These are phyloP conservation scores for Allium sativum DNA, from an alignment of 106 monocot genomes.

Conservation along the genomic window DNA sequence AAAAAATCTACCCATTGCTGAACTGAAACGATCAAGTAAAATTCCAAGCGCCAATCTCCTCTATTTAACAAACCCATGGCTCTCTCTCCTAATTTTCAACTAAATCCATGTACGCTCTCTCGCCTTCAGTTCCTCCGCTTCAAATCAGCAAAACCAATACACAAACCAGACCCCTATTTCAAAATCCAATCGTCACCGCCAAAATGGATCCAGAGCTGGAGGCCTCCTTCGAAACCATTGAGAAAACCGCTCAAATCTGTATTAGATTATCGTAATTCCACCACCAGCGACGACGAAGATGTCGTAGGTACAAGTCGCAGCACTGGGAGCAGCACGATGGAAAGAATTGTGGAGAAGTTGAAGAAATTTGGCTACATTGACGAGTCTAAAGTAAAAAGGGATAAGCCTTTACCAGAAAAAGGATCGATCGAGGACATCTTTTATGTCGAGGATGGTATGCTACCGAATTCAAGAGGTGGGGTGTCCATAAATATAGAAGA, in stretches of 20 bases:
- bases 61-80: background rate
- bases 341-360: constrained; percentile 61
- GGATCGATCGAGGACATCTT: constrained; percentile 88
- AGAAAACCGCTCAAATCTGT: constrained; percentile 23
- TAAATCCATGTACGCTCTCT: constrained; percentile 5
- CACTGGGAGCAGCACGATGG: constrained; percentile 70
- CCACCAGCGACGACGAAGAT: constrained; percentile 41
- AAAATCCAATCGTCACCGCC: constrained; percentile 3
- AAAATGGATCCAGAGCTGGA: constrained; percentile 37
- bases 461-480: constrained; percentile 64
- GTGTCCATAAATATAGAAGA: constrained; percentile 30
- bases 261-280: constrained; percentile 45
- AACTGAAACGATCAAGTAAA: no score
- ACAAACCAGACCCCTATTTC: background rate
- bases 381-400: constrained; percentile 16
- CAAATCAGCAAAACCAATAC: constrained; percentile 6
- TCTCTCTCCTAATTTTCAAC: constrained; percentile 18
- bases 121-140: constrained; percentile 4
- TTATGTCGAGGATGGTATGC: constrained; percentile 66
- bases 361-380: constrained; percentile 77
- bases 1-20: no score
- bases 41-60: no score
- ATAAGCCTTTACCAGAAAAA: constrained; percentile 34
- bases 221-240: constrained; percentile 8
- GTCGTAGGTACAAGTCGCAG: constrained; percentile 59